Evolutionary conservation across 2,329 filamentous ascomycete species (phyloP).

Genomic region (Fonsecaea nubica): DNA sequence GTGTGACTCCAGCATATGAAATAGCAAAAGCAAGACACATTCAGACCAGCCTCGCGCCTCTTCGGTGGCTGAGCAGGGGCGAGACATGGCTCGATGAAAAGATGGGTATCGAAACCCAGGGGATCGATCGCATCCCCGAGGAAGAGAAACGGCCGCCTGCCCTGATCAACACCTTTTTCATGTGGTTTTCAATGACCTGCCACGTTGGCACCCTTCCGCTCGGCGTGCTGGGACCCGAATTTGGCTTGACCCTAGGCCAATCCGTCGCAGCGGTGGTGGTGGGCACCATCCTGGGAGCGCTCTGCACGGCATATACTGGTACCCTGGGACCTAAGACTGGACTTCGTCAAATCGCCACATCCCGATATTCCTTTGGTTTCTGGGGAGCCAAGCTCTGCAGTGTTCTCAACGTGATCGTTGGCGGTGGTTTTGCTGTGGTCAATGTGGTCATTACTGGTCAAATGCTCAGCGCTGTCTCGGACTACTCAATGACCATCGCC

Average conservation of each 20-base stretch:
- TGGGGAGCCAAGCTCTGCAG: slow-evolving; percentile 44
- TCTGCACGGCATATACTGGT: slow-evolving; percentile 51
- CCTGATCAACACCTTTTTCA: slow-evolving; percentile 51
- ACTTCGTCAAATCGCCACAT: slow-evolving; percentile 42
- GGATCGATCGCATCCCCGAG: slow-evolving; percentile 55
- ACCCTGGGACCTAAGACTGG: slow-evolving; percentile 53
- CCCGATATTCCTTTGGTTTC: slow-evolving; percentile 44
- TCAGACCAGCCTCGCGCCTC: slow-evolving; percentile 33
- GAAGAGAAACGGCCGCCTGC: slow-evolving; percentile 53
- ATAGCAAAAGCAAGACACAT: slow-evolving; percentile 33
- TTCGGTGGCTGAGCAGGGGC: slow-evolving; percentile 34
- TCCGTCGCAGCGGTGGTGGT: slow-evolving; percentile 51
- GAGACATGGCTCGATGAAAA: slow-evolving; percentile 54
- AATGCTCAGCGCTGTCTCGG: slow-evolving; percentile 46
- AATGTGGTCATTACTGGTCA: slow-evolving; percentile 46
- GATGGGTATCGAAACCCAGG: slow-evolving; percentile 57
- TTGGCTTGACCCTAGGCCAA: slow-evolving; percentile 55
- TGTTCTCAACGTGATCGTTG: slow-evolving; percentile 43
- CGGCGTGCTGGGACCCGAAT: slow-evolving; percentile 57
- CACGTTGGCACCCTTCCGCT: slow-evolving; percentile 49
- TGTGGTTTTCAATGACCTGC: slow-evolving; percentile 55
- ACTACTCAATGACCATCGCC: slow-evolving; percentile 43
- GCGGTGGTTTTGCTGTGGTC: slow-evolving; percentile 44
- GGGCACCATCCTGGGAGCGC: slow-evolving; percentile 50
- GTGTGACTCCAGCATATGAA: slow-evolving; percentile 35